Evolutionary conservation across 257 asterid genomes (phyloP), one percentile per base, ranked within the genome.

Genomic region (Nicotiana paniculata): DNA sequence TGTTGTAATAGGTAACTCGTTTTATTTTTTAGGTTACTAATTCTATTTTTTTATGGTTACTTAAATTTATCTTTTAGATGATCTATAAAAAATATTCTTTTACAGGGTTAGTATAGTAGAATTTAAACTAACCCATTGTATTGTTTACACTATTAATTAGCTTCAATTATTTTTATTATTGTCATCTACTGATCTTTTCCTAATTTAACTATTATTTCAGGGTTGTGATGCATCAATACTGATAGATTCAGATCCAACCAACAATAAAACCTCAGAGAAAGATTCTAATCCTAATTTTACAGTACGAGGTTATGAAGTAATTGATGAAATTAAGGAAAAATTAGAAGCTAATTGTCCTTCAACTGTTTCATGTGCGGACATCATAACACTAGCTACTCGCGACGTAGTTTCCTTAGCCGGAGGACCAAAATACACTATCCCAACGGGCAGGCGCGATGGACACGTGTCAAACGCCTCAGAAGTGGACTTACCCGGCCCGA

Each of bases 331-430:
- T 85, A 94, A 94, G 87, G 78, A 54, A 48, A 94, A 86, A 48
- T 64, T 94, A 9, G 97, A 89, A 37, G 77, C 88, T 2, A 84
- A 53, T 21, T 94, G 98, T 80, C 85, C 94, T 62, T 77, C 86
- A 57, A 90, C 84, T 3, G 97, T 94, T 79, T 94, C 97, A 3
- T 93, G 97, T 81, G 91, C 98, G 7, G 98, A 94, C 81, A 81
- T 94, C 6, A 88, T 94, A 83, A 85, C 97, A 12, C 35, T 94
- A 53, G 98, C 97, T 55, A 94, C 98, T 39, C 91, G 97, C 0
- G 98, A 93, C 28, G 87, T 95, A 0, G 91, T 93, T 0, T 88
- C 86, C 6, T 86, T 94, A 2, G 87, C 98, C 64, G 95, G 94
- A 1, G 97, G 98, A 8, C 93, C 90, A 15, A 77, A 2, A 21